Base-by-base conservation (phyloP, 2,329 filamentous ascomycete species). In the Phialocephala sp. region DNA sequence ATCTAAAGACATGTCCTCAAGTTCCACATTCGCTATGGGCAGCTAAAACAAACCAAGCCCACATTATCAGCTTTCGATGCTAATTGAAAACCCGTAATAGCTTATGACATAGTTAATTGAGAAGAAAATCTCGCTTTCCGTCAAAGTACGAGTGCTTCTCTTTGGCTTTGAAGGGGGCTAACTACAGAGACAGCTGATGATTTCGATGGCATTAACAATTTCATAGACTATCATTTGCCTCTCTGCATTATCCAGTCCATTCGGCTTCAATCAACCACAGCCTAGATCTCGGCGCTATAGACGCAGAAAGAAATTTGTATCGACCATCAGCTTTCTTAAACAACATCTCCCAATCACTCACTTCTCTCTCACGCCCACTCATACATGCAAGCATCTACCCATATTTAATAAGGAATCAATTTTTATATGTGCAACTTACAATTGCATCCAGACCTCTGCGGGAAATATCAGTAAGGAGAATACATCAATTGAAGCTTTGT, bases 261-360 rank as follows among this genome's bases (percentile, higher is more conserved):
- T 64, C 57, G 1, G 62, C 50, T 35, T 67, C 60, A 20, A 52
- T 39, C 37, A 64, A 41, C 47, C 43, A 64, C 20, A 62, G 54
- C 1, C 20, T 35, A 41, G 62, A 61, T 41, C 45, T 47, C 18
- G 63, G 43, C 11, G 59, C 32, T 27, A 57, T 27, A 12, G 24
- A 14, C 18, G 63, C 54, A 18, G 50, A 35, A 5, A 61, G 22
- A n/a, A 65, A 61, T 15, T 65, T 65, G 59, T 59, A 65, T 27
- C 63, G 37, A 20, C 20, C 15, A 55, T 65, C 59, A 5, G 59
- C 62, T 39, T 54, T 43, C 57, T 56, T 56, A 43, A 64, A 64
- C n/a, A 64, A 55, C 22, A 18, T 22, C 41, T 60, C 62, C 56
- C 45, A 64, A 15, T 64, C 62, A 36, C 47, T 55, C 32, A 36